These are phyloP conservation scores for Ajuga reptans DNA, from an alignment of 305 asterid species.

Conservation along the genomic window DNA sequence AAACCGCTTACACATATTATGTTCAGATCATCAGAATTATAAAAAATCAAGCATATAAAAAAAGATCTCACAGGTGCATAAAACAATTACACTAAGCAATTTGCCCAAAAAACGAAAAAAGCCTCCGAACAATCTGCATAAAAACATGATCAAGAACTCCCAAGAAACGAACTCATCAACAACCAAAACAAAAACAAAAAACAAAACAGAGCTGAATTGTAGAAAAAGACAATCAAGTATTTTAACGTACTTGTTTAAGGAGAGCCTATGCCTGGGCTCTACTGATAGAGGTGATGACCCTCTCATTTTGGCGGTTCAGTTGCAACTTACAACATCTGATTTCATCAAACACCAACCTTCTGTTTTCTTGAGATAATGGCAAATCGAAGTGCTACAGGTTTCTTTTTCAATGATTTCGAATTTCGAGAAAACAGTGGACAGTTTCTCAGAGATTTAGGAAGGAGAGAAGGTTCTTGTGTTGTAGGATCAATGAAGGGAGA, in stretches of 20 bases:
- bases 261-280: constrained; percentile 44
- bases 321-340: constrained; percentile 22
- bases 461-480: too few species aligned
- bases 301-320: constrained; percentile 30
- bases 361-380: background rate
- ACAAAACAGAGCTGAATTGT: background rate
- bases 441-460: too few species aligned
- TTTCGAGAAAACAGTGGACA: background rate
- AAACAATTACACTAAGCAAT: background rate
- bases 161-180: background rate
- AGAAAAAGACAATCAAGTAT: background rate
- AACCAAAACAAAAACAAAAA: too few species aligned
- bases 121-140: background rate
- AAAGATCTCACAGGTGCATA: background rate
- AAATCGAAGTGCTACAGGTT: background rate
- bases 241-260: constrained; percentile 29
- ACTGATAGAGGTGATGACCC: constrained; percentile 37
- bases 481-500: too few species aligned
- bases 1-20: background rate
- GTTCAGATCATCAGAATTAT: background rate
- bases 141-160: background rate
- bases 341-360: background rate
- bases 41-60: background rate
- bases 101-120: background rate
- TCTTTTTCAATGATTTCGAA: background rate